Evolutionary conservation across 805 yeast species (phyloP).

Genomic region (Wickerhamomyces bisporus): DNA sequence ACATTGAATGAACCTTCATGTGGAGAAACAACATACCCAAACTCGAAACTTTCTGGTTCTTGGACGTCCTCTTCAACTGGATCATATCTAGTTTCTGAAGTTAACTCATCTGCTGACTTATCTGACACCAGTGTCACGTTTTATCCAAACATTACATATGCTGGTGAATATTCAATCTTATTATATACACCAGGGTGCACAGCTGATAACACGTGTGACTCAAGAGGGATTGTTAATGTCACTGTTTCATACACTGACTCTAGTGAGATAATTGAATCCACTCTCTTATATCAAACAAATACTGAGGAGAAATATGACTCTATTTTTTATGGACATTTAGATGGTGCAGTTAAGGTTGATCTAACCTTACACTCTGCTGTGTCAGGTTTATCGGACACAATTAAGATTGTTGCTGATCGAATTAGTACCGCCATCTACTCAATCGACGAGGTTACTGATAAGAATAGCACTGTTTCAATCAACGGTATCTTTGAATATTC

Average conservation of each 20-base stretch:
- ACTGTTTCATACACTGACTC: constrained; percentile 45
- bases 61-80: constrained; percentile 28
- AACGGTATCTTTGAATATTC: constrained; percentile 86
- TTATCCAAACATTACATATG: constrained; percentile 61
- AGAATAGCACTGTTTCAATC: constrained; percentile 37
- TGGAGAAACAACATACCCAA: constrained; percentile 24
- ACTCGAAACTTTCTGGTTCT: constrained; percentile 24
- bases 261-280: constrained; percentile 33
- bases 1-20: constrained; percentile 67
- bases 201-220: constrained; percentile 57
- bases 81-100: constrained; percentile 30
- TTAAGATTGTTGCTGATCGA: constrained; percentile 69
- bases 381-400: constrained; percentile 21
- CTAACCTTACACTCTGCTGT: constrained; percentile 33
- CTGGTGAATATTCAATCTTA: constrained; percentile 71
- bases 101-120: constrained; percentile 28
- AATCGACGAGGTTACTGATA: constrained; percentile 34
- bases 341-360: constrained; percentile 41
- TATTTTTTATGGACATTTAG: constrained; percentile 64
- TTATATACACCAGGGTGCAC: constrained; percentile 87
- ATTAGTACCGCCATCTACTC: constrained; percentile 45
- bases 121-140: constrained; percentile 41
- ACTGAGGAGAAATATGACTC: constrained; percentile 74
- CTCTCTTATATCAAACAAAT: constrained; percentile 73
- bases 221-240: constrained; percentile 76